Base-by-base conservation (phyloP, 345 rosid species). In the Durio zibethinus region DNA sequence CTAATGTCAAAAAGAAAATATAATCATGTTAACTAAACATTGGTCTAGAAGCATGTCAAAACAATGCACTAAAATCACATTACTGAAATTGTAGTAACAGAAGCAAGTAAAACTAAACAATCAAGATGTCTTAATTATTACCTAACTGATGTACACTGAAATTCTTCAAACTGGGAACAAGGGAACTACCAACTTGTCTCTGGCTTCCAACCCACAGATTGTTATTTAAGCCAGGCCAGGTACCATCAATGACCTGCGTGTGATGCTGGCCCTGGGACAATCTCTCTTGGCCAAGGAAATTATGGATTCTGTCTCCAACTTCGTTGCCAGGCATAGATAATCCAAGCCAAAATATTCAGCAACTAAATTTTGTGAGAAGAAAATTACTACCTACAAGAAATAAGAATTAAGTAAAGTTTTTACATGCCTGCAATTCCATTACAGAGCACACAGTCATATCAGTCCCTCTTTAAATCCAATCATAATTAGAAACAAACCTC, bases 251-350 rank as follows among this genome's bases (percentile, higher is more conserved):
- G 76, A 85, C 84, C 83, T 87, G 91, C 25, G 92, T 79, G 33
- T 83, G 90, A 71, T 84, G 89, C 82, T 89, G 97, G 77, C 84
- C 88, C 80, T 87, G 98, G 63, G 92, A 80, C 80, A 88, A 80
- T 81, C 82, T 85, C 79, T 90, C 95, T 79, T 86, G 94, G 82
- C 87, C 93, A 87, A 91, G 87, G 85, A 90, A 91, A 88, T 93
- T 88, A 84, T 93, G 97, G 84, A 87, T 88, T 88, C 90, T 90
- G 83, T 94, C 98, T 82, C 94, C 97, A 85, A 83, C 87, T 88
- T 92, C 93, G 91, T 94, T 91, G 82, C 97, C 98, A 91, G 98
- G 93, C 98, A 94, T 93, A 86, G 97, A 89, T 89, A 83, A 83
- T 63, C 78, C 83, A 75, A 81, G 79, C 43, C 72, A 66, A 78